Percentiles rank a stretch among this genome's conserved stretches.
phyloP scores from a whole-genome alignment of 345 rosid genomes.

The Eucalyptus polybractea region DNA sequence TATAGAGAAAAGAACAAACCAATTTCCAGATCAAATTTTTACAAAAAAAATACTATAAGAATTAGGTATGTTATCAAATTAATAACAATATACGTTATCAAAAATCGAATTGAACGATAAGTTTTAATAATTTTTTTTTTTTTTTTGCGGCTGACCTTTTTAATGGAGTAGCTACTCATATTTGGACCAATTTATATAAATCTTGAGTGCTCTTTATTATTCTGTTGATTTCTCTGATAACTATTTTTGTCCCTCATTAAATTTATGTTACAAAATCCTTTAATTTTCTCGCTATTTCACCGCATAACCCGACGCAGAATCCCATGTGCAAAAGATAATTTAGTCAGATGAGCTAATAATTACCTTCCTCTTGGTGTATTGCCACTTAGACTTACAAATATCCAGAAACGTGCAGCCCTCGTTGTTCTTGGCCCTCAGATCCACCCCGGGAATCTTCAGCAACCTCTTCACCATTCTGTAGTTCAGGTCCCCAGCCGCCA shows the following conservation, averaged over 20 bases:
- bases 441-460: not conserved
- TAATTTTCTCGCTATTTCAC: not conserved
- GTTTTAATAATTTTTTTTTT: no score
- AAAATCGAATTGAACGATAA: no score
- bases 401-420: not conserved
- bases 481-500: not conserved
- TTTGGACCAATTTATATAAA: no score
- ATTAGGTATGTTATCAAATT: no score
- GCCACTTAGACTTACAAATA: not conserved
- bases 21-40: no score
- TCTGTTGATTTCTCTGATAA: not conserved
- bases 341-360: not conserved
- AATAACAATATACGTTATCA: no score
- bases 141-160: no score
- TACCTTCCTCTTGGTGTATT: not conserved
- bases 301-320: not conserved
- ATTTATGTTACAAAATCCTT: not conserved
- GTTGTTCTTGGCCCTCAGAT: not conserved
- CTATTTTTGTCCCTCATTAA: not conserved
- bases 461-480: not conserved
- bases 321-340: not conserved
- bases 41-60: no score
- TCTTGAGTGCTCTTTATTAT: not conserved
- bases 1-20: not conserved
- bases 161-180: no score